Percentiles rank a stretch among this genome's conserved stretches.
Evolutionary conservation across 495 filamentous ascomycete species (phyloP).

Genomic region (Daldinia decipiens): DNA sequence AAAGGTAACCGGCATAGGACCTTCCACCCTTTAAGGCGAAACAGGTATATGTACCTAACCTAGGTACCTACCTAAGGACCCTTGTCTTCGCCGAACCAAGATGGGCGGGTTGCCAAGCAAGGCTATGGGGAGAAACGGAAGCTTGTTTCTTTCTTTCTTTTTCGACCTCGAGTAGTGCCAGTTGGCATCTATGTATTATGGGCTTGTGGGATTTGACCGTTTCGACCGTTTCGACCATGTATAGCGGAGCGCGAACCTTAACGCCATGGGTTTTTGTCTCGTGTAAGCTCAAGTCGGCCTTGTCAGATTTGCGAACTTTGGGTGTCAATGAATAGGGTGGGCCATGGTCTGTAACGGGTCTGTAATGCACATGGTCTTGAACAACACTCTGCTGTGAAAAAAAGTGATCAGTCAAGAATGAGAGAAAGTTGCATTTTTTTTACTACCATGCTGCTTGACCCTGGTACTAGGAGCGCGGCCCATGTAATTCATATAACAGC

Average conservation of each 20-base stretch:
- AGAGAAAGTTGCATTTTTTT: background rate
- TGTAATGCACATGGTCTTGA: background rate
- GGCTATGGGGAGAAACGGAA: slow-evolving; percentile 21
- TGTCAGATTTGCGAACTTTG: slow-evolving; percentile 1
- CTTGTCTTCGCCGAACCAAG: slow-evolving; percentile 20
- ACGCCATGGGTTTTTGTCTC: background rate
- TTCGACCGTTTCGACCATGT: background rate
- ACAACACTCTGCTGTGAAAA: background rate
- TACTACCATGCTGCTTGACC: background rate
- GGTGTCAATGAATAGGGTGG: background rate
- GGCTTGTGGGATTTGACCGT: background rate
- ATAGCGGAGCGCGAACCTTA: background rate
- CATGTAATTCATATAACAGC: background rate
- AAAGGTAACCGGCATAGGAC: too few species aligned
- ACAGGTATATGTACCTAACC: too few species aligned
- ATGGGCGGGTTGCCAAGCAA: slow-evolving; percentile 6
- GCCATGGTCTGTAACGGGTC: background rate
- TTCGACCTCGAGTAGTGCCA: background rate
- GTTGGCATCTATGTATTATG: background rate
- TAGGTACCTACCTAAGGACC: background rate
- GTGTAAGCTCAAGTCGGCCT: slow-evolving; percentile 10
- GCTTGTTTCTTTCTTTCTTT: slow-evolving; percentile 20
- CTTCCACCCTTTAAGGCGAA: too few species aligned
- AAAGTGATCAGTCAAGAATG: too few species aligned
- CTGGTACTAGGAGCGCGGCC: background rate